phyloP scores from a whole-genome alignment of 345 rosid species.

The Bruguiera parviflora region DNA sequence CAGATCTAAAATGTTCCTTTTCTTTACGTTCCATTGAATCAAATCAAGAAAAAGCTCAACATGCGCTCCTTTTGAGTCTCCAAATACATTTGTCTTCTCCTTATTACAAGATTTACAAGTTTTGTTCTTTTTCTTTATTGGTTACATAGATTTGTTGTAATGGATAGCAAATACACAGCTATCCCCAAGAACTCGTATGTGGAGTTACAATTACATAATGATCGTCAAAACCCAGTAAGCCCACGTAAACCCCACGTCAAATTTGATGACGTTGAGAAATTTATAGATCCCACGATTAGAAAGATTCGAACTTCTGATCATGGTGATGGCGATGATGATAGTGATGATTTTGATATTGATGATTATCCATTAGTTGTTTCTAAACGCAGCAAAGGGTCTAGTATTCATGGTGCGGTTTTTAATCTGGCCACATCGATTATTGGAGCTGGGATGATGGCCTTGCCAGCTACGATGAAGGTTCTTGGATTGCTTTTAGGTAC shows the following conservation, averaged over 20 bases:
- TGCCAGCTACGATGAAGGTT: slow-evolving; percentile 95
- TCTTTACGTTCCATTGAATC: neutral
- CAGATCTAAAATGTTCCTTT: slow-evolving; percentile 9
- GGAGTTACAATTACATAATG: slow-evolving; percentile 52
- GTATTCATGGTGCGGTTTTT: slow-evolving; percentile 76
- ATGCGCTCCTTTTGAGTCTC: no score
- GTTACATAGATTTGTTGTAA: slow-evolving; percentile 14
- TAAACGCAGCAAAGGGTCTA: slow-evolving; percentile 46
- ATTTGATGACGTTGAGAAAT: slow-evolving; percentile 37
- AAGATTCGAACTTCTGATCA: slow-evolving; percentile 19
- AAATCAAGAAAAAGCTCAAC: no score
- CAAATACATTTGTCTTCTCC: no score
- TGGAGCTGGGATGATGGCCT: slow-evolving; percentile 99
- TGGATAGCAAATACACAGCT: slow-evolving; percentile 69
- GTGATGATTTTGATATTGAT: slow-evolving; percentile 38
- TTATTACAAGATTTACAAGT: neutral
- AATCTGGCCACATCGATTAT: slow-evolving; percentile 83
- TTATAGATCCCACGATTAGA: slow-evolving; percentile 22
- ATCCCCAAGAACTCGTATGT: slow-evolving; percentile 52
- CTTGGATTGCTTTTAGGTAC: slow-evolving; percentile 72
- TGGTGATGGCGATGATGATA: slow-evolving; percentile 22
- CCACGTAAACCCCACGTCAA: slow-evolving; percentile 33
- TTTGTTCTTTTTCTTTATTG: no score
- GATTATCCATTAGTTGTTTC: slow-evolving; percentile 31
- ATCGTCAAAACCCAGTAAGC: slow-evolving; percentile 24